A percentile compares a stretch with the other conserved stretches of the same genome.
phyloP scores from a whole-genome alignment of 768 basidiomycete genomes.

The Termitomyces sp. region DNA sequence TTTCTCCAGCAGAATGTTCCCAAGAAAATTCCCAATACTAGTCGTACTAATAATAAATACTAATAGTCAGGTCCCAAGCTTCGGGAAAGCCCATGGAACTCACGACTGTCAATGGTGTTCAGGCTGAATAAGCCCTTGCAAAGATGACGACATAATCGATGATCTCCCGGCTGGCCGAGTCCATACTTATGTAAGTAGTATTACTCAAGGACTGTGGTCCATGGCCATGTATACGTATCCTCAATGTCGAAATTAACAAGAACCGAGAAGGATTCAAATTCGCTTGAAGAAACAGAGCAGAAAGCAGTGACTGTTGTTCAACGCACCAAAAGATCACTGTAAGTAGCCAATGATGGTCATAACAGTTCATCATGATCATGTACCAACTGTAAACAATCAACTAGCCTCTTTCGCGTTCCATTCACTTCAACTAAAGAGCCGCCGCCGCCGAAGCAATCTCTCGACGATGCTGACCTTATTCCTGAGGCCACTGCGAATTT shows the following conservation, averaged over 20 bases:
- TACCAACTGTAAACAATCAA: background rate
- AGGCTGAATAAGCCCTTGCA: background rate
- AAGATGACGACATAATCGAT: conserved; percentile 2
- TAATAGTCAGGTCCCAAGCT: no score
- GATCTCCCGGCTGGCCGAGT: background rate
- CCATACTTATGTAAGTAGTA: no score
- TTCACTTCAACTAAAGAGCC: conserved; percentile 34
- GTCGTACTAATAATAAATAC: no score
- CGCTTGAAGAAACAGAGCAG: conserved; percentile 1
- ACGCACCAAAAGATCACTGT: conserved; percentile 10
- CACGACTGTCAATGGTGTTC: no score
- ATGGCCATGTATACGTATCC: conserved; percentile 13
- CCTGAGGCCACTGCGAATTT: conserved; percentile 65
- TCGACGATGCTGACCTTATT: conserved; percentile 54
- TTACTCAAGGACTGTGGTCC: conserved; percentile 16
- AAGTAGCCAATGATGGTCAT: background rate
- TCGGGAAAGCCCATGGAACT: no score
- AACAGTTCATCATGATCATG: background rate
- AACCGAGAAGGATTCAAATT: background rate
- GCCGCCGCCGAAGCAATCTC: conserved; percentile 41
- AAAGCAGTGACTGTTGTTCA: background rate
- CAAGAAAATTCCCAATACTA: no score
- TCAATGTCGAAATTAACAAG: conserved; percentile 5
- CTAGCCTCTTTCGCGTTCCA: conserved; percentile 29
- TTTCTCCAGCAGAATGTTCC: no score